Base-by-base conservation (phyloP, 805 yeast species). In the Sungouiella blattae region DNA sequence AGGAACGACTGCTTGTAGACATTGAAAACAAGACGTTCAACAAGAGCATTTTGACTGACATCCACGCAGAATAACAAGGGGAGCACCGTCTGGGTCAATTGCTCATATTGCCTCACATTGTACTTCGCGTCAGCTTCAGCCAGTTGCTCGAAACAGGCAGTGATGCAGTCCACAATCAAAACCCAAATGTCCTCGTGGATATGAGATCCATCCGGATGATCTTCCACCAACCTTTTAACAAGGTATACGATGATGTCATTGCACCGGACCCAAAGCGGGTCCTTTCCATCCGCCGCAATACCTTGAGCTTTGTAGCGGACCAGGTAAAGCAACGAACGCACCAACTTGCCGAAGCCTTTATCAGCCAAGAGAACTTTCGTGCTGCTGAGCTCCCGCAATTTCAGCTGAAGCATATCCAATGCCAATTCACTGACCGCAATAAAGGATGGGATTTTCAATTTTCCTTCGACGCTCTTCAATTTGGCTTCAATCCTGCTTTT, bases 1-100 rank as follows among this genome's bases (percentile, higher is more conserved):
- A 75, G 58, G 44, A 69, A 83, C 1, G 91, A 82, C 15, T 75
- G 64, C 1, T 60, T 52, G 75, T 85, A 82, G 2, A 87, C 47
- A 1, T 70, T 56, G 4, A 66, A 53, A 2, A 82, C 52, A 29
- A 78, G 68, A 8, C 59, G 60, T 8, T 67, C 64, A 9, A 80
- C 47, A 14, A 67, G 53, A 4, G 37, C 39, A 6, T 29, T 28
- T 14, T 44, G 39, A 4, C 15, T 11, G 7, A 32, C 29, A 1
- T 47, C 46, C 4, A 40, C 14, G 37, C 46, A 32, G 23, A 56
- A 44, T 11, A 77, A 53, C 18, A 56, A 52, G 1, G 74, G 68
- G 5, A 79, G 40, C 3, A 83, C 49, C 3, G 67, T 41, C 0
- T 46, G 42, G 29, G 73, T 69, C 42, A 78, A 60, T 2, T 46